phyloP scores from a whole-genome alignment of 2,329 filamentous ascomycete genomes.

The Xylaria sp. region DNA sequence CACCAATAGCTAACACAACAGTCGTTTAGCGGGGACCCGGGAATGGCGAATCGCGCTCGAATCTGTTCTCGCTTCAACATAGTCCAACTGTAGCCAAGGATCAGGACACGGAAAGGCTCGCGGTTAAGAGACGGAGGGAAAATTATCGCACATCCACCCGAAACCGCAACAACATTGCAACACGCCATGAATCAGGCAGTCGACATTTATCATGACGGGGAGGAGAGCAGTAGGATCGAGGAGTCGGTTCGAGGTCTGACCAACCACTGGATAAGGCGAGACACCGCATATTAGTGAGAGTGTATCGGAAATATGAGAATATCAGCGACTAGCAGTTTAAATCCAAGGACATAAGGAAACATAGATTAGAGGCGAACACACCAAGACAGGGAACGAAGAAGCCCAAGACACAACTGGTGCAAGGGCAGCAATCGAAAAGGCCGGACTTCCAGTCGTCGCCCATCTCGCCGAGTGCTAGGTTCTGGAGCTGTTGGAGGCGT shows the following conservation, averaged over 20 bases:
- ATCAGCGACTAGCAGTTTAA: background rate
- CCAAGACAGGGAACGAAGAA: conserved; percentile 58
- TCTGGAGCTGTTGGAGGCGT: conserved; percentile 28
- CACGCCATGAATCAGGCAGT: conserved; percentile 55
- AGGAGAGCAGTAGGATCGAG: conserved; percentile 56
- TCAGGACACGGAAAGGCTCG: background rate
- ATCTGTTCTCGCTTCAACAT: conserved; percentile 66
- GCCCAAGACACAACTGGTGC: conserved; percentile 53
- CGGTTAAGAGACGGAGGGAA: conserved; percentile 7
- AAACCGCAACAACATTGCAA: conserved; percentile 55
- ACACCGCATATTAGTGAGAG: background rate
- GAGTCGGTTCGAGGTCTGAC: conserved; percentile 58
- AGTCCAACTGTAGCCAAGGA: conserved; percentile 52
- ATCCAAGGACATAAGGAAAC: too few relatives aligned
- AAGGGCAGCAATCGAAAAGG: conserved; percentile 56
- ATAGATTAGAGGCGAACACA: conserved; percentile 43
- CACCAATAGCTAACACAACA: conserved; percentile 67
- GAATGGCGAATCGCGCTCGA: conserved; percentile 64
- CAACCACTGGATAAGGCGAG: conserved; percentile 51
- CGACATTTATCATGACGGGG: conserved; percentile 55
- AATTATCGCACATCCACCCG: conserved; percentile 56
- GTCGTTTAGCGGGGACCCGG: conserved; percentile 60
- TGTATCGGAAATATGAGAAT: background rate
- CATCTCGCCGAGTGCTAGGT: conserved; percentile 25
- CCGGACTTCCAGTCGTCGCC: conserved; percentile 44